These are phyloP conservation scores for Diplogelasinospora grovesii DNA, from an alignment of 495 filamentous ascomycete genomes.

Conservation along the genomic window DNA sequence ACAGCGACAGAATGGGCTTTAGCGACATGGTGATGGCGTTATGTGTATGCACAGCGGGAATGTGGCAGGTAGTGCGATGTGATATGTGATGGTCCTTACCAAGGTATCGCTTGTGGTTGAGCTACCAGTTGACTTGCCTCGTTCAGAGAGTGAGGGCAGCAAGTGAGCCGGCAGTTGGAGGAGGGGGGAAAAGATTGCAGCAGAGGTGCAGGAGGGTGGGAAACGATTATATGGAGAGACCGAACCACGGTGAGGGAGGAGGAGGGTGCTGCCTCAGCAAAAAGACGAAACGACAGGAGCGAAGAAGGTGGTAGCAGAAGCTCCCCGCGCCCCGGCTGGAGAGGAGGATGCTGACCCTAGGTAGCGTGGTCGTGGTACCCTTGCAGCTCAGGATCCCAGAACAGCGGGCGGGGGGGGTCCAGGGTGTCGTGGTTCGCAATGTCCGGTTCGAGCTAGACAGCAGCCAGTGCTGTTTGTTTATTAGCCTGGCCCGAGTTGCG, in stretches of 20 bases:
- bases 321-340: slow-evolving; percentile 13
- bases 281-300: slow-evolving; percentile 16
- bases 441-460: slow-evolving; percentile 9
- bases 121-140: slow-evolving; percentile 31
- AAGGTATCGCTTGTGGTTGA: slow-evolving; percentile 21
- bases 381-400: slow-evolving; percentile 23
- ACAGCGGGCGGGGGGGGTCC: slow-evolving; percentile 19
- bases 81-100: too few relatives aligned
- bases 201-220: slow-evolving; percentile 25
- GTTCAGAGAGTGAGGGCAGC: slow-evolving; percentile 16
- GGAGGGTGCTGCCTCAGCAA: slow-evolving; percentile 9
- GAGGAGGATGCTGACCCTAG: slow-evolving; percentile 16
- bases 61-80: slow-evolving; percentile 35
- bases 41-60: slow-evolving; percentile 2
- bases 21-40: slow-evolving; percentile 43
- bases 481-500: slow-evolving; percentile 13
- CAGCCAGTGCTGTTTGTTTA: slow-evolving; percentile 16
- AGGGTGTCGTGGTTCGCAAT: slow-evolving; percentile 10
- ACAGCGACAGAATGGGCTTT: slow-evolving; percentile 63
- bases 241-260: slow-evolving; percentile 18
- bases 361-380: slow-evolving; percentile 17
- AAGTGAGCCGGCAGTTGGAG: slow-evolving; percentile 30
- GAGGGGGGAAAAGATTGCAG: slow-evolving; percentile 22
- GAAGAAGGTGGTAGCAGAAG: too few relatives aligned
- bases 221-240: slow-evolving; percentile 35